Base-by-base conservation (phyloP, 495 filamentous ascomycete genomes). In the Aspergillus heteromorphus region DNA sequence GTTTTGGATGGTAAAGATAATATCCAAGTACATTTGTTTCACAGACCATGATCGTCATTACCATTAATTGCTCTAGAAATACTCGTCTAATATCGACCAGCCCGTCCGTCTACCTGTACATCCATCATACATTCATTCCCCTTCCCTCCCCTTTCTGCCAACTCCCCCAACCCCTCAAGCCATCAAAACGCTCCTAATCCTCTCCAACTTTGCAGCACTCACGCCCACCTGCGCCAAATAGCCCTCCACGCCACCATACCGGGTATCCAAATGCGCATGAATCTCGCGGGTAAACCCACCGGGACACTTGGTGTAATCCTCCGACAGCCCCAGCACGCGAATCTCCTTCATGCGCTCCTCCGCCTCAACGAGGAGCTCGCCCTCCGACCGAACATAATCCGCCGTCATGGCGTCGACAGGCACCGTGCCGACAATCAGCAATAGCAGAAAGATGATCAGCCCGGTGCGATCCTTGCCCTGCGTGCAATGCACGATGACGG, bases 401-500 rank as follows among this genome's bases (percentile, higher is more conserved):
- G 81, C 63, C 11, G 68, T 63, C 14, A 93, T 79, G 0, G 82
- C 83, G 0, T 75, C 70, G 0, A 72, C 47, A 0, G 82, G 79
- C 0, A 88, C 78, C 4, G 70, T 65, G 3, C 84, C 74, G 2
- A 87, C 65, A 25, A 91, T 63, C 1, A 91, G 64, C 1, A 92
- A 67, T 0, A 79, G 60, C 17, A 95, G 72, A 10, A 85, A 68
- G n/a, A 89, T 67, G 19, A 88, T 72, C 2, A 93, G 71, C 0
- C 91, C 91, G 0, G 90, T 93, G 0, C 89, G 81, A 64, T 95
- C 91, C 62, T 96, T 96, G 31, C 91, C 91, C 63, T 93, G 88
- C 3, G 89, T 91, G 70, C 91, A 95, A 72, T 93, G 90, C 5
- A 92, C 63, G 2, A 92, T 64, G 5, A 83, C 55, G 0, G 88